Conservation (phyloP, 2,329 filamentous ascomycete species). For the Phialophora verrucosa region DNA sequence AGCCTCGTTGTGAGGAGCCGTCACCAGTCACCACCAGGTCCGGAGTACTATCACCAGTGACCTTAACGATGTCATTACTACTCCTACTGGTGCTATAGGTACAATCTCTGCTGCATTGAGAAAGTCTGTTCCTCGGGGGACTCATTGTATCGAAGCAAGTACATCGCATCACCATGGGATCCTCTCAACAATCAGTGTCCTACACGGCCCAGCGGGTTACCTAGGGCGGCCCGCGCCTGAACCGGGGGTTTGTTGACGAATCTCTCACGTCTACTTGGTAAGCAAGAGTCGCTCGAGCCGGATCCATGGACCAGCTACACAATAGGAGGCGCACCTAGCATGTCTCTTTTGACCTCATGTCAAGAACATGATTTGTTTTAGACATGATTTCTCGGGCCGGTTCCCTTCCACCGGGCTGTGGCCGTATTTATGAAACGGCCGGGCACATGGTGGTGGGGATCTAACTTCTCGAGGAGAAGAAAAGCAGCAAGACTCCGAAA, state of each 20-base stretch:
- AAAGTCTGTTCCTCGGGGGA: neutral
- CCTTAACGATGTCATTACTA: neutral
- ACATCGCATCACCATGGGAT: neutral
- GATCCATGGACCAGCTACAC: neutral
- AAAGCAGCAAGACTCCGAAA: neutral
- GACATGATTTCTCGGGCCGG: neutral
- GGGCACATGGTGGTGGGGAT: neutral
- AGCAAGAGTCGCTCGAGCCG: neutral
- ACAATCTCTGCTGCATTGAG: neutral
- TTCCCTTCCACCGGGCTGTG: constrained; percentile 8
- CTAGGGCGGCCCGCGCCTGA: neutral
- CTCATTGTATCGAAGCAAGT: neutral
- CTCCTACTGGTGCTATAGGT: neutral
- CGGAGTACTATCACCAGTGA: neutral
- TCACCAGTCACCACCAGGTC: neutral
- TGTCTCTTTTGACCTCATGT: neutral
- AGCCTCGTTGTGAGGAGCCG: neutral
- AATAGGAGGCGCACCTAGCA: neutral
- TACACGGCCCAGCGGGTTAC: neutral
- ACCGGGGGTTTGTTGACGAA: neutral
- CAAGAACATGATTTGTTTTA: neutral
- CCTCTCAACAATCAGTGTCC: neutral
- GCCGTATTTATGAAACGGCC: constrained; percentile 3
- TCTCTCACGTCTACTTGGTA: neutral
- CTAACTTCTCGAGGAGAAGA: constrained; percentile 3